Evolutionary conservation across 768 basidiomycete genomes (phyloP).

Genomic region (Agrocybe praecox): DNA sequence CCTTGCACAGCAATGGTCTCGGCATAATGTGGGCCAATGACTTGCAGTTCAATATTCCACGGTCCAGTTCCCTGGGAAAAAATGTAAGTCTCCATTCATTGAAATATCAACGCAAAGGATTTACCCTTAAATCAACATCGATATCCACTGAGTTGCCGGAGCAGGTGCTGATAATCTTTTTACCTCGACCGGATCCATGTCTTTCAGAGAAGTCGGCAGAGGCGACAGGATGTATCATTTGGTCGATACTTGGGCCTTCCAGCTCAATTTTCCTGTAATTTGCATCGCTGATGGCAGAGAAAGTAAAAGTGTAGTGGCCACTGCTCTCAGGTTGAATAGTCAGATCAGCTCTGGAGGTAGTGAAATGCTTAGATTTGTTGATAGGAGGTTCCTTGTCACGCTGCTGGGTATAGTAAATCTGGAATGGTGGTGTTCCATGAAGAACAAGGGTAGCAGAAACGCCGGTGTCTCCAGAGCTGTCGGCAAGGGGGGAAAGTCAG

Average conservation of each 20-base stretch:
- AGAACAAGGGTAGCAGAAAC: conserved; percentile 86
- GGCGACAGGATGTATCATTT: conserved; percentile 89
- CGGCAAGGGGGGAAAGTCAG: not conserved
- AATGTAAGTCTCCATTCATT: not conserved
- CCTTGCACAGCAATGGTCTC: conserved; percentile 57
- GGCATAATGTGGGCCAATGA: conserved; percentile 72
- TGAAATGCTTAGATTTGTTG: conserved; percentile 61
- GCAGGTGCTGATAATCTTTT: conserved; percentile 71
- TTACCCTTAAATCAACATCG: conserved; percentile 79
- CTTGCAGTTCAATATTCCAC: conserved; percentile 84
- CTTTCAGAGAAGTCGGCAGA: conserved; percentile 68
- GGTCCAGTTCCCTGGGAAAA: conserved; percentile 77
- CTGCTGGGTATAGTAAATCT: conserved; percentile 75
- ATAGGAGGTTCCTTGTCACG: conserved; percentile 66
- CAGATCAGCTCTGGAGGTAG: conserved; percentile 76
- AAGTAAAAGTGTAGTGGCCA: conserved; percentile 86
- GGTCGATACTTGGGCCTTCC: conserved; percentile 77
- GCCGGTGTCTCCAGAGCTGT: conserved; percentile 88
- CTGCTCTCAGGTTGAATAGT: conserved; percentile 86
- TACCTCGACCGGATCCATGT: conserved; percentile 42
- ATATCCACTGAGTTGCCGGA: conserved; percentile 75
- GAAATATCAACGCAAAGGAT: conserved; percentile 15
- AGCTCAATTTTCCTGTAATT: conserved; percentile 82
- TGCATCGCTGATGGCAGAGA: conserved; percentile 77
- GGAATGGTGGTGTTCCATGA: conserved; percentile 89